Evolutionary conservation across 2,329 filamentous ascomycete genomes (phyloP).

Genomic region (Coccinonectria pachysandricola): DNA sequence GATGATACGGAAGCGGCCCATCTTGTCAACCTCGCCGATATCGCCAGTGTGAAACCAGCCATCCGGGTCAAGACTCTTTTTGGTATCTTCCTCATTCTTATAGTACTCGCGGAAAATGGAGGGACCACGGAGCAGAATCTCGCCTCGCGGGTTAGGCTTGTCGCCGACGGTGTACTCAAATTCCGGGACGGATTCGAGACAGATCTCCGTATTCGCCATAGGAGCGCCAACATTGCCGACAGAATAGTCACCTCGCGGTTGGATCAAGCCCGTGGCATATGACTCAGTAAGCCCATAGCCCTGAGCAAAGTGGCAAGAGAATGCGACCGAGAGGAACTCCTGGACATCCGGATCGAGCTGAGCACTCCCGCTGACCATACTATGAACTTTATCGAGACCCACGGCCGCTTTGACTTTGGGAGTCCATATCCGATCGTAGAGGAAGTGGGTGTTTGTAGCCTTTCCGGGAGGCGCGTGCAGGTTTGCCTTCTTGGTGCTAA

Average conservation of each 20-base stretch:
- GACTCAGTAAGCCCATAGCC: conserved; percentile 94
- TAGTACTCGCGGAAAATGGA: conserved; percentile 78
- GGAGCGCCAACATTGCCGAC: conserved; percentile 75
- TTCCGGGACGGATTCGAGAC: conserved; percentile 78
- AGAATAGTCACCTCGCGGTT: conserved; percentile 59
- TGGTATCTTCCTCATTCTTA: conserved; percentile 80
- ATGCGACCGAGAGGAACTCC: conserved; percentile 75
- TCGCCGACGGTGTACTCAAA: conserved; percentile 88
- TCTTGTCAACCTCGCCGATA: conserved; percentile 72
- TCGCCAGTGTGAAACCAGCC: conserved; percentile 98
- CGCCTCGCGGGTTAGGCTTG: conserved; percentile 81
- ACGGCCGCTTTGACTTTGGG: conserved; percentile 77
- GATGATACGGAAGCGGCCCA: conserved; percentile 84
- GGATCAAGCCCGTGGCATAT: conserved; percentile 66
- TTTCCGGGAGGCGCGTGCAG: conserved; percentile 62
- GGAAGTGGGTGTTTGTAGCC: conserved; percentile 66
- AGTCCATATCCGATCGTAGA: conserved; percentile 84
- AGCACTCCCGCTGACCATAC: conserved; percentile 80
- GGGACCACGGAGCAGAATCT: conserved; percentile 75
- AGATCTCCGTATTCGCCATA: conserved; percentile 58
- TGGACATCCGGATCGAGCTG: conserved; percentile 84
- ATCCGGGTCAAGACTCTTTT: conserved; percentile 69
- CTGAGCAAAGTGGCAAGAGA: conserved; percentile 69
- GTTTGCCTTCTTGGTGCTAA: conserved; percentile 68
- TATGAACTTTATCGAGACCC: conserved; percentile 62